A percentile compares a stretch with the other conserved stretches of the same genome.
Conservation (phyloP, 2,329 filamentous ascomycete species). For the Beauveria sp. region DNA sequence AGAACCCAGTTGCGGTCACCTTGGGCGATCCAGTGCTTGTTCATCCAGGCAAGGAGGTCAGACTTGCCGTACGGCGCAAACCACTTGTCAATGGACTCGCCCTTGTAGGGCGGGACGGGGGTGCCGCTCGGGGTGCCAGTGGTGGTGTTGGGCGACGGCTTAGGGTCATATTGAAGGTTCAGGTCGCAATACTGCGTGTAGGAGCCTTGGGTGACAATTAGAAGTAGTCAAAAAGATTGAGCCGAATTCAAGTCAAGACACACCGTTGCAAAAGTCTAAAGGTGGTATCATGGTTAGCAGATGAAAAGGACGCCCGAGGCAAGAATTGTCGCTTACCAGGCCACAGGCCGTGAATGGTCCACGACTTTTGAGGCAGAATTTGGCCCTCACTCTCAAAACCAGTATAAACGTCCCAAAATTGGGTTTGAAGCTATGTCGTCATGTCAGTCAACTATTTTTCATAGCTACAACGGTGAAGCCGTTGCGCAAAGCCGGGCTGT, state of each 20-base stretch:
- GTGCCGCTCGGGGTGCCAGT: conserved; percentile 44
- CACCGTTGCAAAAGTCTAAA: conserved; percentile 38
- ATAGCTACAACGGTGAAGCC: not conserved
- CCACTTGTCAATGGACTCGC: conserved; percentile 50
- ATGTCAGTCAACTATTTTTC: not conserved
- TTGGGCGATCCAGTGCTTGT: conserved; percentile 55
- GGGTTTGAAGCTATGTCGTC: conserved; percentile 40
- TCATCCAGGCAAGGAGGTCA: conserved; percentile 59
- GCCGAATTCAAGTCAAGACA: not conserved
- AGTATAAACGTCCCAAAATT: conserved; percentile 60
- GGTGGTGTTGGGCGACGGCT: conserved; percentile 55
- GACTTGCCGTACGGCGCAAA: conserved; percentile 48
- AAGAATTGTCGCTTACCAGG: conserved; percentile 25
- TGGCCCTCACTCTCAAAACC: conserved; percentile 51
- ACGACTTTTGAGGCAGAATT: conserved; percentile 47
- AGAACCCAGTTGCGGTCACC: conserved; percentile 48
- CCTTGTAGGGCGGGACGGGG: conserved; percentile 50
- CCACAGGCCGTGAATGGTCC: conserved; percentile 56
- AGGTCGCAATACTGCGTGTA: conserved; percentile 64
- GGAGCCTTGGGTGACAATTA: conserved; percentile 31
- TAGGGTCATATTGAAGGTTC: conserved; percentile 55
- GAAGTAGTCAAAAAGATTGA: not conserved
- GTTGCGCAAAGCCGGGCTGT: not conserved
- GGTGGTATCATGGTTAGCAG: not conserved
- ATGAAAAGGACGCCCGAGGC: not conserved